phyloP scores from a whole-genome alignment of 2,329 filamentous ascomycete species.

The Colletotrichum sp. region DNA sequence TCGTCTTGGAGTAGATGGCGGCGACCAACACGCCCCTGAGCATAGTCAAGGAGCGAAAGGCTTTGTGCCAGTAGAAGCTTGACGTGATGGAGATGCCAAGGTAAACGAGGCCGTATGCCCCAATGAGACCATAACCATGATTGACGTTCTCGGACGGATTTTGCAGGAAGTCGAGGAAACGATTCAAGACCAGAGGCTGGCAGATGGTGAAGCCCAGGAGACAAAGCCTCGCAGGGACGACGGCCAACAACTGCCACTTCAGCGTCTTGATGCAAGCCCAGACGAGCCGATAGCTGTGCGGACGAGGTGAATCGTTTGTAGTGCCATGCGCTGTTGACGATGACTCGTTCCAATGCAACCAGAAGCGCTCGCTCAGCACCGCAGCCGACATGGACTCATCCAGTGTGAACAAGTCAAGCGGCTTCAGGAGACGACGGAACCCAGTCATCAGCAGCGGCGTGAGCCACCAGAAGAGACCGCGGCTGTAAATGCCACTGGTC shows the following conservation, averaged over 20 bases:
- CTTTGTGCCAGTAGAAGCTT: conserved; percentile 27
- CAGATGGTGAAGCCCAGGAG: conserved; percentile 40
- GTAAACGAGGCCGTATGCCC: conserved; percentile 44
- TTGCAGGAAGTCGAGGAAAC: conserved; percentile 36
- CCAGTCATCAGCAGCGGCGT: conserved; percentile 35
- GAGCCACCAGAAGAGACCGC: conserved; percentile 43
- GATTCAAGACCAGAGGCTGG: conserved; percentile 40
- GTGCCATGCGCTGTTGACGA: background rate
- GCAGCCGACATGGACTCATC: conserved; percentile 36
- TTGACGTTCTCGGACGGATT: conserved; percentile 29
- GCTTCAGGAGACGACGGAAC: conserved; percentile 37
- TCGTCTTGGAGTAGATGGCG: conserved; percentile 30
- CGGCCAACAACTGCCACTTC: conserved; percentile 31
- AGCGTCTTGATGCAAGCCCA: conserved; percentile 31
- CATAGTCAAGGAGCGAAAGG: conserved; percentile 28
- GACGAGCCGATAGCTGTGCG: conserved; percentile 27
- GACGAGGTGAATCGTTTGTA: background rate
- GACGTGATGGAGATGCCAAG: conserved; percentile 42
- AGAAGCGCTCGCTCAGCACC: conserved; percentile 32
- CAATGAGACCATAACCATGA: conserved; percentile 44
- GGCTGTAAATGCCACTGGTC: conserved; percentile 40
- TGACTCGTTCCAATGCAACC: conserved; percentile 34
- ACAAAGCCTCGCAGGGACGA: conserved; percentile 34
- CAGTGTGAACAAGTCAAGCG: conserved; percentile 34
- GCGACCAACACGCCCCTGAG: conserved; percentile 30